phyloP scores from a whole-genome alignment of 2,329 filamentous ascomycete genomes.

The Orbilia blumenaviensis region DNA sequence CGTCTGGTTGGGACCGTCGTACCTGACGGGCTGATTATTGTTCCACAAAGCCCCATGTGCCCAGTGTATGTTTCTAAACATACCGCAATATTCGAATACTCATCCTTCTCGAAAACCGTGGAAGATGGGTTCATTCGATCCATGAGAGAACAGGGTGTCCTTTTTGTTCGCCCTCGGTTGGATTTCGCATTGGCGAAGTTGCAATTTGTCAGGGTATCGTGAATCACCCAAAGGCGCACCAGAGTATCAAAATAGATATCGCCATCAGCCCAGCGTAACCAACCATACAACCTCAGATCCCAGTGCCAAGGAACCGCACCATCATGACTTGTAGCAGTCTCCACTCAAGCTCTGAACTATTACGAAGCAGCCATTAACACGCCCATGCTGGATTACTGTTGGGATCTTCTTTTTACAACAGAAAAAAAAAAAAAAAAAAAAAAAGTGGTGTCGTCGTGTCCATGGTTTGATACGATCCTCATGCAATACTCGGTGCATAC shows the following conservation, averaged over 20 bases:
- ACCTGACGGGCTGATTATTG: conserved; percentile 22
- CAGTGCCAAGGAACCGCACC: conserved; percentile 11
- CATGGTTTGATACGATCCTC: not conserved
- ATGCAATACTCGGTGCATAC: conserved; percentile 9
- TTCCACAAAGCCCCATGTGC: conserved; percentile 15
- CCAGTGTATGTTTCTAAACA: conserved; percentile 11
- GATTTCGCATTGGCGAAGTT: not conserved
- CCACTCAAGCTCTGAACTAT: conserved; percentile 14
- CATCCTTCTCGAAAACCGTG: conserved; percentile 11
- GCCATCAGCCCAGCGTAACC: not conserved
- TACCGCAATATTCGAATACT: conserved; percentile 1
- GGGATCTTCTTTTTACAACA: not conserved
- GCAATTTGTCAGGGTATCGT: conserved; percentile 19
- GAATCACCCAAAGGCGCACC: conserved; percentile 15
- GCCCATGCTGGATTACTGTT: not conserved
- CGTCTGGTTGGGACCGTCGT: conserved; percentile 20
- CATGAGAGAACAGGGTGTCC: conserved; percentile 5
- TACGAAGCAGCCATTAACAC: not conserved
- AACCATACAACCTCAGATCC: conserved; percentile 6
- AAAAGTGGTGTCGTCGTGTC: conserved; percentile 10
- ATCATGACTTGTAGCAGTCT: conserved; percentile 10
- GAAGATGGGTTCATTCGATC: not conserved
- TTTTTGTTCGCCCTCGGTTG: not conserved
- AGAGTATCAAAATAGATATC: conserved; percentile 20
- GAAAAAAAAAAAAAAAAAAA: not conserved